phyloP scores from a whole-genome alignment of 768 basidiomycete species.

The Panus rudis region DNA sequence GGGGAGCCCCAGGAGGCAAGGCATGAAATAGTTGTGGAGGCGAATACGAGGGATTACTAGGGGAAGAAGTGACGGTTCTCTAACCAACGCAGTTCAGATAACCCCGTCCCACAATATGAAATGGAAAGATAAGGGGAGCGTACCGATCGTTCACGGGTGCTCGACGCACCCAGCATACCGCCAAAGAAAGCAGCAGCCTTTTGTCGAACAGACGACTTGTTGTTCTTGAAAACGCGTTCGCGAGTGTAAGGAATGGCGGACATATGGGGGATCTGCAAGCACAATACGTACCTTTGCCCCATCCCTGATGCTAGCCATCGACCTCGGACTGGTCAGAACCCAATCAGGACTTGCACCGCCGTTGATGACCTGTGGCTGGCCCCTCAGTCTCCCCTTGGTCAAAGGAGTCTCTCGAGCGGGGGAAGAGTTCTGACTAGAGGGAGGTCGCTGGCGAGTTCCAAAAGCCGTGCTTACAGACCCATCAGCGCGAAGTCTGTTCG shows the following conservation, averaged over 20 bases:
- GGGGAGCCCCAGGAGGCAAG: conserved; percentile 32
- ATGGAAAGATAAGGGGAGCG: conserved; percentile 13
- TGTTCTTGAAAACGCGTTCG: conserved; percentile 39
- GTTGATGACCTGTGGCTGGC: not conserved
- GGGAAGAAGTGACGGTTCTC: conserved; percentile 20
- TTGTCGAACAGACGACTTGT: conserved; percentile 61
- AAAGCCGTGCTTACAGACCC: conserved; percentile 3
- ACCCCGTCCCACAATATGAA: conserved; percentile 2
- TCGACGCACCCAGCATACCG: conserved; percentile 66
- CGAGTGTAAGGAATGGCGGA: conserved; percentile 5
- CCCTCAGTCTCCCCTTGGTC: conserved; percentile 15
- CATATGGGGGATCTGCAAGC: not conserved
- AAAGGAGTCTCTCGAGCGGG: conserved; percentile 15
- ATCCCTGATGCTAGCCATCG: conserved; percentile 21
- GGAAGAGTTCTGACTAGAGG: conserved; percentile 7
- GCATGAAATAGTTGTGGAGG: conserved; percentile 30
- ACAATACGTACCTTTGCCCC: conserved; percentile 1
- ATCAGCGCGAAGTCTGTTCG: conserved; percentile 4
- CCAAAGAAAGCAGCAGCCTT: conserved; percentile 80
- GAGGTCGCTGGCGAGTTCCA: conserved; percentile 10
- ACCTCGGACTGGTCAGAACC: conserved; percentile 23
- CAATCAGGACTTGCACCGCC: conserved; percentile 17
- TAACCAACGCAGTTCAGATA: conserved; percentile 4
- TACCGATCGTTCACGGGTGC: conserved; percentile 65
- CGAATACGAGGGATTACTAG: conserved; percentile 17